These are phyloP conservation scores for Fusarium udum DNA, from an alignment of 2,329 filamentous ascomycete genomes.

Conservation along the genomic window DNA sequence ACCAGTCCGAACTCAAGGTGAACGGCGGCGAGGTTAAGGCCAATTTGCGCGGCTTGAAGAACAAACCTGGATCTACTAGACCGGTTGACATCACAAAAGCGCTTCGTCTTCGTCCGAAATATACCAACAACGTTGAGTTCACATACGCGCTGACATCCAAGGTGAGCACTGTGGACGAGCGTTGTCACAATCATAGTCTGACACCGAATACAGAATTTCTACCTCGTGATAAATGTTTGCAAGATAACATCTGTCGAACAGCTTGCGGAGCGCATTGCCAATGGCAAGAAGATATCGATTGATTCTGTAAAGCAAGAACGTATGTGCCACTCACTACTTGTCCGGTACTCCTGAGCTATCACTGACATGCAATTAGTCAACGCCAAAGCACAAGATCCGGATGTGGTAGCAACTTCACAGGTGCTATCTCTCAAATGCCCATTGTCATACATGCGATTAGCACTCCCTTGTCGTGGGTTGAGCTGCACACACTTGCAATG, in stretches of 20 bases:
- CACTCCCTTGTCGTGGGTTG: slow-evolving; percentile 79
- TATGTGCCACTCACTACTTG: slow-evolving; percentile 59
- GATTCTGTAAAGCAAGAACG: slow-evolving; percentile 84
- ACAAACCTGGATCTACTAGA: slow-evolving; percentile 92
- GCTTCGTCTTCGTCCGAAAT: slow-evolving; percentile 75
- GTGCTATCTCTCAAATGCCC: slow-evolving; percentile 94
- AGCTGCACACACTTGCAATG: slow-evolving; percentile 91
- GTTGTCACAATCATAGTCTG: slow-evolving; percentile 24
- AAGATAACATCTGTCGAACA: slow-evolving; percentile 75
- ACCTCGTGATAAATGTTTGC: slow-evolving; percentile 79
- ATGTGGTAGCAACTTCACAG: slow-evolving; percentile 88
- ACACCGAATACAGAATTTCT: slow-evolving; percentile 68
- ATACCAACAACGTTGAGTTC: slow-evolving; percentile 81
- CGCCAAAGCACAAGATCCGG: slow-evolving; percentile 82
- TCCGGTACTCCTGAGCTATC: background rate
- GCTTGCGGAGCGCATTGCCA: slow-evolving; percentile 73
- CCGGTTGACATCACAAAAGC: slow-evolving; percentile 89
- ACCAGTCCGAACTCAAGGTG: slow-evolving; percentile 91
- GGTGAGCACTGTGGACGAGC: slow-evolving; percentile 59
- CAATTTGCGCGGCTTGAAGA: slow-evolving; percentile 95
- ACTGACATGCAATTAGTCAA: slow-evolving; percentile 66
- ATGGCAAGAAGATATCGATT: slow-evolving; percentile 78
- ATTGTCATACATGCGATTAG: slow-evolving; percentile 84
- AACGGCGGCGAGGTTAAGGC: slow-evolving; percentile 89
- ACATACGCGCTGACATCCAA: slow-evolving; percentile 93